Evolutionary conservation across 441 rosid genomes (phyloP), one percentile per base, ranked within the genome.

Genomic region (Erysimum pusillum): DNA sequence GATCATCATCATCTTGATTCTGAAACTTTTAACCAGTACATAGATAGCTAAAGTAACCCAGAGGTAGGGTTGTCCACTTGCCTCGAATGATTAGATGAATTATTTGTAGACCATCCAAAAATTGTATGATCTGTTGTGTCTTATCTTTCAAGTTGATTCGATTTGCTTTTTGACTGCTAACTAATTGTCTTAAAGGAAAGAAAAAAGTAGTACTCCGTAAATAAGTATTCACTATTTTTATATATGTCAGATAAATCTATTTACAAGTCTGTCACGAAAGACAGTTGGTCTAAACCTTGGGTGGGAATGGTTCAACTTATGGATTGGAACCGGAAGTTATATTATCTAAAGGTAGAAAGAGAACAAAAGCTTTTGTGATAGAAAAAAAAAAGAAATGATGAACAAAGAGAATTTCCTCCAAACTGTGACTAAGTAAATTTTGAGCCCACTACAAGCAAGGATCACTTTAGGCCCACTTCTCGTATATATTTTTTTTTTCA

Each of bases 61-160:
- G 62, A 38, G 68, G 73, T 67, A 49, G 78, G 78, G 67, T 51
- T 59, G 54, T 51, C 74, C 69, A 75, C 69, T 75, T 75, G 68
- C 60, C 74, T 31, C 17, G 45, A 58, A 75, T 59, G 36, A 75
- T 75, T 75, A 67, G 14, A 13, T 44, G 3, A 20, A 64, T 45
- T 45, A 65, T 64, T 54, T 64, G 54, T 13, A 46, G 22, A 11
- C 72, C 66, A 65, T 44, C 51, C 49, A 7, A 59, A 17, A 15
- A 25, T 12, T 13, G 4, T 25, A 28, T 63, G 3, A 25, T 42
- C 17, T 17, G 6, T 11, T 64, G 5, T 45, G 18, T 44, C 52
- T 42, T 38, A 25, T 63, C 54, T 44, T 63, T 31, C 67, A 1
- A 17, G 15, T 59, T 35, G 15, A 6, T 8, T 58, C 9, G 2